phyloP scores from a whole-genome alignment of 2,329 filamentous ascomycete genomes.

The Colletotrichum siamense region DNA sequence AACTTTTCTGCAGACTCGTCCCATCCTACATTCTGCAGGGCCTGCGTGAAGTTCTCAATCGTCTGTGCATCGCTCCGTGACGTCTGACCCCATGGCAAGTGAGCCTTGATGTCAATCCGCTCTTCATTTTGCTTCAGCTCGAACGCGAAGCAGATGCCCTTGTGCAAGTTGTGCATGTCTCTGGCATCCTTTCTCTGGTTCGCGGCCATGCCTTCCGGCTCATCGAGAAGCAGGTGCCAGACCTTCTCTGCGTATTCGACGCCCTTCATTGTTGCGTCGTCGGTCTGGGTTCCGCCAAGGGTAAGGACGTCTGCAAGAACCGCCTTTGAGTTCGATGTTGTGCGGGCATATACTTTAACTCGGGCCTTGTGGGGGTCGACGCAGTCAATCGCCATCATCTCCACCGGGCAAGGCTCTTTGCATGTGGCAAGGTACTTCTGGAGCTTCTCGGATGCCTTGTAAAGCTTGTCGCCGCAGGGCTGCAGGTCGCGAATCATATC shows the following conservation, averaged over 20 bases:
- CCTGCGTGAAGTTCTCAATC: slow-evolving; percentile 4
- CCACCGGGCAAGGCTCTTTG: slow-evolving; percentile 22
- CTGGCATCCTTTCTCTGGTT: slow-evolving; percentile 18
- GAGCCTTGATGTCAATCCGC: slow-evolving; percentile 7
- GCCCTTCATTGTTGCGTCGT: slow-evolving; percentile 25
- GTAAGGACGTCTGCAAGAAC: slow-evolving; percentile 27
- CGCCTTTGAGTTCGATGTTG: slow-evolving; percentile 21
- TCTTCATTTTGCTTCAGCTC: slow-evolving; percentile 25
- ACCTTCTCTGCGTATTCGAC: slow-evolving; percentile 23
- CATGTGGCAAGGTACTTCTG: slow-evolving; percentile 19
- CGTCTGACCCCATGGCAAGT: slow-evolving; percentile 8
- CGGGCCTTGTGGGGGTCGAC: slow-evolving; percentile 25
- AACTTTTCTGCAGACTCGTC: slow-evolving; percentile 7
- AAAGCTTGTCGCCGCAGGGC: slow-evolving; percentile 10
- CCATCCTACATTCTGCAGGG: not conserved
- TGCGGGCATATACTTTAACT: slow-evolving; percentile 28
- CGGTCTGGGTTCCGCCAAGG: slow-evolving; percentile 25
- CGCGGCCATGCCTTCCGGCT: slow-evolving; percentile 18
- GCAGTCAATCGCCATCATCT: slow-evolving; percentile 29
- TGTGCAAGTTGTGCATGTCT: slow-evolving; percentile 15
- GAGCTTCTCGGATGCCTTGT: slow-evolving; percentile 20
- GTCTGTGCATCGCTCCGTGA: slow-evolving; percentile 9
- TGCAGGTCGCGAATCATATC: slow-evolving; percentile 24
- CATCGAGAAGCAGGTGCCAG: slow-evolving; percentile 29
- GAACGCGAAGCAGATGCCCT: slow-evolving; percentile 27